phyloP scores from a whole-genome alignment of 495 filamentous ascomycete genomes.

The Daldinia concentrica region DNA sequence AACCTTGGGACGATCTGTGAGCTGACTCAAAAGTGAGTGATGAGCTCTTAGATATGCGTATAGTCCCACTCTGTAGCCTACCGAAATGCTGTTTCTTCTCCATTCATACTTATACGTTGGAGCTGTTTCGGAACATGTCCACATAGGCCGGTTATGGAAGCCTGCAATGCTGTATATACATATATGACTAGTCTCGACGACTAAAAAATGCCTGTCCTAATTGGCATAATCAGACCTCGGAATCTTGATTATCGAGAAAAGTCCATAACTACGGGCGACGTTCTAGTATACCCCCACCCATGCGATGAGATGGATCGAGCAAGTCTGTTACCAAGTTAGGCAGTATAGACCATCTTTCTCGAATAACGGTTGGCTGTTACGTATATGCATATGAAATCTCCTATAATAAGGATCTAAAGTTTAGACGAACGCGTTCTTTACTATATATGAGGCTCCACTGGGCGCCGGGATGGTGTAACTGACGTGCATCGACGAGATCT shows the following conservation, averaged over 20 bases:
- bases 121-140: constrained; percentile 19
- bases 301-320: constrained; percentile 18
- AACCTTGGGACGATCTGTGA: constrained; percentile 11
- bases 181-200: constrained; percentile 25
- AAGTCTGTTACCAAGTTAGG: constrained; percentile 17
- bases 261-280: constrained; percentile 15
- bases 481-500: constrained; percentile 48
- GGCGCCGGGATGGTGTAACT: constrained; percentile 36
- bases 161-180: constrained; percentile 33
- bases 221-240: constrained; percentile 6
- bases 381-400: constrained; percentile 13
- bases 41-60: constrained; percentile 18
- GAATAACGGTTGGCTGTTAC: constrained; percentile 20
- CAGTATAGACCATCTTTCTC: constrained; percentile 11
- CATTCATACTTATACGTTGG: constrained; percentile 10
- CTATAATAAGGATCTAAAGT: constrained; percentile 21
- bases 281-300: constrained; percentile 24
- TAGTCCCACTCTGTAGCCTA: constrained; percentile 15
- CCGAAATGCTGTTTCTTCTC: constrained; percentile 11
- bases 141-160: constrained; percentile 7
- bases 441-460: constrained; percentile 36
- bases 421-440: constrained; percentile 37
- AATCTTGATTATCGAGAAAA: constrained; percentile 11
- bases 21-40: constrained; percentile 5
- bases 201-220: constrained; percentile 2